Evolutionary conservation across 176 grass and related monocot genomes (phyloP).

Genomic region (sorghum (Sorghum bicolor)): DNA sequence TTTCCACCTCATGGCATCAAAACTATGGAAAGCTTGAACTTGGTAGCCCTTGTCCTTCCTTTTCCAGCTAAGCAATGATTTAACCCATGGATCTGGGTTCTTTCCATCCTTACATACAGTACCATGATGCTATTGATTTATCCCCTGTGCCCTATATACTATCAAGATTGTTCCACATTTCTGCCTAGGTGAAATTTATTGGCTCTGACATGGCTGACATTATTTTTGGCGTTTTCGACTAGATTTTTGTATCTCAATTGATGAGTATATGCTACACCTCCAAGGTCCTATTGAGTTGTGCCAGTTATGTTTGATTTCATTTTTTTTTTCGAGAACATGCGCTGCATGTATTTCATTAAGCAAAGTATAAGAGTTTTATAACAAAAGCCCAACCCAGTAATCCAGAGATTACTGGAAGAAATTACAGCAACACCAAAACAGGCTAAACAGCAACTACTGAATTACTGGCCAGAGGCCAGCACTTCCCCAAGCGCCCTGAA

Average conservation of each 20-base stretch:
- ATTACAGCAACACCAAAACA: too few relatives aligned
- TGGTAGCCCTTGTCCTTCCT: conserved; percentile 34
- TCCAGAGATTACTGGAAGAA: too few relatives aligned
- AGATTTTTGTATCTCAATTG: neutral
- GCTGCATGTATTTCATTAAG: too few relatives aligned
- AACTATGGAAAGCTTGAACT: conserved; percentile 30
- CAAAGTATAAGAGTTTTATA: too few relatives aligned
- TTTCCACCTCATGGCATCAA: conserved; percentile 38
- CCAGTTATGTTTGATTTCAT: neutral
- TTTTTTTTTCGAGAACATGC: too few relatives aligned
- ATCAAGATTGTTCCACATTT: neutral
- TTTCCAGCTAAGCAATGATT: conserved; percentile 40
- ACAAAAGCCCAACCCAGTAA: too few relatives aligned
- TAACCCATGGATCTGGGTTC: conserved; percentile 18
- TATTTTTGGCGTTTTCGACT: neutral
- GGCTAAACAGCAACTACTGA: too few relatives aligned
- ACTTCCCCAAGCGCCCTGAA: too few relatives aligned
- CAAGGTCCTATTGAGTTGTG: neutral
- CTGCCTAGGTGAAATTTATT: neutral
- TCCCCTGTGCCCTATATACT: neutral
- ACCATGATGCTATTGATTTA: neutral
- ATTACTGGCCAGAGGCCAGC: too few relatives aligned
- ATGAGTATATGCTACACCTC: neutral
- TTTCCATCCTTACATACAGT: conserved; percentile 25
- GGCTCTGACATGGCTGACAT: neutral